Percentiles rank a stretch among this genome's conserved stretches.
Conservation (phyloP, 2,329 filamentous ascomycete genomes). For the Aspergillus latus region DNA sequence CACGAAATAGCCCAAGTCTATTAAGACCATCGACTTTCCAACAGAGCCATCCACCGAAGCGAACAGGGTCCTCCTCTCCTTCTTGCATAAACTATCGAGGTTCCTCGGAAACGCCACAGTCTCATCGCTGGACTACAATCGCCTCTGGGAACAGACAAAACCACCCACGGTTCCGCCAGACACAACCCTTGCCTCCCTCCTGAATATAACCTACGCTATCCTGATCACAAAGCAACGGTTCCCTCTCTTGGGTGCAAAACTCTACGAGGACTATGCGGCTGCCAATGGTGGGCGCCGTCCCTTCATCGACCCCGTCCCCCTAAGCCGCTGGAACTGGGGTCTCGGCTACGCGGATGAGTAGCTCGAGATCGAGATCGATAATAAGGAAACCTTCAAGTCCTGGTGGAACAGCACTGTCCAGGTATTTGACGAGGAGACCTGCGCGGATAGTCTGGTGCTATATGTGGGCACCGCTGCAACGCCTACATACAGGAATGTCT, state of each 20-base stretch:
- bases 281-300: conserved; percentile 47
- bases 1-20: conserved; percentile 38
- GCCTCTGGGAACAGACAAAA: conserved; percentile 22
- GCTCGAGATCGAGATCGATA: conserved; percentile 42
- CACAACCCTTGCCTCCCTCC: conserved; percentile 31
- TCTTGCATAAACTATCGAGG: conserved; percentile 44
- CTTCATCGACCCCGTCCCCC: conserved; percentile 52
- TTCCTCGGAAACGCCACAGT: conserved; percentile 36
- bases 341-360: conserved; percentile 40
- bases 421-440: not conserved
- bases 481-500: conserved; percentile 48
- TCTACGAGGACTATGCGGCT: conserved; percentile 52
- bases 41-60: conserved; percentile 33
- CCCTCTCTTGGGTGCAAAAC: conserved; percentile 48
- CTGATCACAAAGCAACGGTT: conserved; percentile 43
- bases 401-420: conserved; percentile 39
- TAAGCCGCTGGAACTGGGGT: conserved; percentile 51
- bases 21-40: conserved; percentile 47
- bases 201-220: conserved; percentile 25
- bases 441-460: conserved; percentile 40
- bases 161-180: conserved; percentile 31
- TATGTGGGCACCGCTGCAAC: conserved; percentile 47
- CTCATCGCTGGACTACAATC: conserved; percentile 16
- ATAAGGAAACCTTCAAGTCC: conserved; percentile 51
- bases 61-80: conserved; percentile 42